Conservation (phyloP, 371 early-diverging fungal species). For the Rhizopus stolonifer region DNA sequence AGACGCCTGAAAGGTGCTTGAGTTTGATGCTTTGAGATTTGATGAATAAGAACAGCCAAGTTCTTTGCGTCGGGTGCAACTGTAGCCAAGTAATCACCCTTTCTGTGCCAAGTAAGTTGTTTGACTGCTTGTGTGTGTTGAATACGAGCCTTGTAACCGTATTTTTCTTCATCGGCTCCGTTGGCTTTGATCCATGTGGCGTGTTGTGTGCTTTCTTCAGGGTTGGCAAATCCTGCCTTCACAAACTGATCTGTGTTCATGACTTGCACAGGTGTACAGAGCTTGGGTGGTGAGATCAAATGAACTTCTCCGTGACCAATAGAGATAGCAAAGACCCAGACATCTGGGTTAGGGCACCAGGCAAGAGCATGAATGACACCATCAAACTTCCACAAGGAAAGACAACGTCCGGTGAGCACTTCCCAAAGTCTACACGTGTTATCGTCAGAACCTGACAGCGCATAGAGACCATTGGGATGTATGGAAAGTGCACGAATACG, state of each 20-base stretch:
- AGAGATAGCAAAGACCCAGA: conserved; percentile 80
- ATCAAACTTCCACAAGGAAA: conserved; percentile 72
- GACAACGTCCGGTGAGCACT: conserved; percentile 84
- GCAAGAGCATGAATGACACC: conserved; percentile 69
- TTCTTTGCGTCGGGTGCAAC: conserved; percentile 71
- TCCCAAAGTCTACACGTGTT: conserved; percentile 90
- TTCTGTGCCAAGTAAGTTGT: conserved; percentile 91
- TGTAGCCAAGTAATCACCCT: conserved; percentile 94
- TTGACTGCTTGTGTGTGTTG: conserved; percentile 66
- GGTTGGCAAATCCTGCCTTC: conserved; percentile 48
- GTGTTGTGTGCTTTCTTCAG: conserved; percentile 30
- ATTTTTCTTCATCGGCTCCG: conserved; percentile 48
- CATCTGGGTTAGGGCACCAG: conserved; percentile 87
- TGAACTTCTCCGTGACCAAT: conserved; percentile 55
- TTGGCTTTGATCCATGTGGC: conserved; percentile 65
- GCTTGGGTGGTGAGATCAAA: conserved; percentile 55
- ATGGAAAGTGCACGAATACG: conserved; percentile 83
- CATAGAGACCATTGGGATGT: conserved; percentile 89
- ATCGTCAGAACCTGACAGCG: conserved; percentile 90
- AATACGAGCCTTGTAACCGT: conserved; percentile 55
- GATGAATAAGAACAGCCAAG: conserved; percentile 86
- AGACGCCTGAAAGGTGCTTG: conserved; percentile 90
- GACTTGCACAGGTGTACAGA: conserved; percentile 49
- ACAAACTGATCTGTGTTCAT: conserved; percentile 52
- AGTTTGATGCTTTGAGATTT: conserved; percentile 81